A percentile compares a stretch with the other conserved stretches of the same genome.
Conservation (phyloP, 805 yeast species). For the Blastobotrys peoriensis region DNA sequence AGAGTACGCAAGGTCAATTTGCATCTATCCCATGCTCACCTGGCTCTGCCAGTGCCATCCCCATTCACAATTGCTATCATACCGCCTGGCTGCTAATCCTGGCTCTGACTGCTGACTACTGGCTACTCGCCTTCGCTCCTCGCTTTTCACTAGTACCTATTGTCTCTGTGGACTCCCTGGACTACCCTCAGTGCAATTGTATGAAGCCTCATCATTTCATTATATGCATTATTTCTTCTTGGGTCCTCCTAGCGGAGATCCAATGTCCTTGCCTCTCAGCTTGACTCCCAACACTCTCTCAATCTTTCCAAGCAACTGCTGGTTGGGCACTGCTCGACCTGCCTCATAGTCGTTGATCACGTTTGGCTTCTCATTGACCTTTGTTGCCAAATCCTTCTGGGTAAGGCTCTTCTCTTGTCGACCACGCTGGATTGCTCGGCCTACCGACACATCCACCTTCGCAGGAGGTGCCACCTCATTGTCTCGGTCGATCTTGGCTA, state of each 20-base stretch:
- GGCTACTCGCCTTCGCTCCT: no score
- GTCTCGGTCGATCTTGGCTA: conserved; percentile 87
- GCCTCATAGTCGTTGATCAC: conserved; percentile 95
- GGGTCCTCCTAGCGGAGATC: conserved; percentile 63
- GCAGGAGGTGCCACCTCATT: conserved; percentile 91
- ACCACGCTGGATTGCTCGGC: conserved; percentile 77
- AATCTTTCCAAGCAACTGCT: conserved; percentile 84
- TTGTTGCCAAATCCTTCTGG: conserved; percentile 95
- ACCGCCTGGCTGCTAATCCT: no score
- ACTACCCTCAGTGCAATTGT: no score
- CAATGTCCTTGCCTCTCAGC: conserved; percentile 93
- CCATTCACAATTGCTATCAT: no score
- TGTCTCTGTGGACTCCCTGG: no score
- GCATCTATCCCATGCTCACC: no score
- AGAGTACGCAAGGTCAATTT: no score
- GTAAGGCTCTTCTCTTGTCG: conserved; percentile 84
- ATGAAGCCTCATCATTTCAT: no score
- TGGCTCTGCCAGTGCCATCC: no score
- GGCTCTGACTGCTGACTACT: no score
- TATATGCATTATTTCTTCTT: conserved; percentile 36
- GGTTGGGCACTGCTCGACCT: conserved; percentile 94
- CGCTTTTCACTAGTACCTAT: no score
- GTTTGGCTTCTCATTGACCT: conserved; percentile 91
- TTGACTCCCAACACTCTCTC: conserved; percentile 93
- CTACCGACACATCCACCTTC: conserved; percentile 78